These are phyloP conservation scores for Aspergillus wentii DNA, from an alignment of 495 filamentous ascomycete species.

Conservation along the genomic window DNA sequence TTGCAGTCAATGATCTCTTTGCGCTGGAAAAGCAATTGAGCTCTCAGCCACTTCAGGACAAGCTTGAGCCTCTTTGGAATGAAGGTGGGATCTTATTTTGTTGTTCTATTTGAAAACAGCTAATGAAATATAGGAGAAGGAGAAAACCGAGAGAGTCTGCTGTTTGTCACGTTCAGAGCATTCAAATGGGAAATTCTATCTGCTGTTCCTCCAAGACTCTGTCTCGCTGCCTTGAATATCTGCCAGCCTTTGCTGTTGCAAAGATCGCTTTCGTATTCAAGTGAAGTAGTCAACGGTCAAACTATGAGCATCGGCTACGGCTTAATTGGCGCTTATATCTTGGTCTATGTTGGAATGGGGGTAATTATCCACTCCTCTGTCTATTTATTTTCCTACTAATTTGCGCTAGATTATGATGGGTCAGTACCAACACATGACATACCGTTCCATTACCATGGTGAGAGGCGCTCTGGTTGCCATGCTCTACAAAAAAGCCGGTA, in stretches of 20 bases:
- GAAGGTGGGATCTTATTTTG: conserved; percentile 5
- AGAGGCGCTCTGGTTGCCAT: conserved; percentile 42
- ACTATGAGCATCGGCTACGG: conserved; percentile 34
- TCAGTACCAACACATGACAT: conserved; percentile 41
- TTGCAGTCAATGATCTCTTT: conserved; percentile 34
- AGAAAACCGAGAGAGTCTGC: conserved; percentile 8
- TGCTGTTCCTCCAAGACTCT: conserved; percentile 47
- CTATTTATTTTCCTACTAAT: too few species aligned
- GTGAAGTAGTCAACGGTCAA: background rate
- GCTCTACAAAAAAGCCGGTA: conserved; percentile 36
- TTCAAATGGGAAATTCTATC: conserved; percentile 43
- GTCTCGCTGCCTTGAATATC: conserved; percentile 45
- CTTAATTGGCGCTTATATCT: conserved; percentile 46
- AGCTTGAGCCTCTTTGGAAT: conserved; percentile 30
- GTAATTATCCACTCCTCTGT: too few species aligned
- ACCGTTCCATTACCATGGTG: conserved; percentile 41
- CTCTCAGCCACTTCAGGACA: conserved; percentile 32
- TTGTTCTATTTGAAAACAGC: conserved; percentile 9
- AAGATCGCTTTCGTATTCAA: conserved; percentile 25
- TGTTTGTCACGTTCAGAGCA: conserved; percentile 28
- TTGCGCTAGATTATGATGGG: conserved; percentile 39
- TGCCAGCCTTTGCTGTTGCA: conserved; percentile 52
- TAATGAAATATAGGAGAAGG: conserved; percentile 6
- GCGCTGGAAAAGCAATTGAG: conserved; percentile 39
- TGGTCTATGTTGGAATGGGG: conserved; percentile 51